Conservation (phyloP, 1,284 basidiomycete species). For the Puccinia novopanici region DNA sequence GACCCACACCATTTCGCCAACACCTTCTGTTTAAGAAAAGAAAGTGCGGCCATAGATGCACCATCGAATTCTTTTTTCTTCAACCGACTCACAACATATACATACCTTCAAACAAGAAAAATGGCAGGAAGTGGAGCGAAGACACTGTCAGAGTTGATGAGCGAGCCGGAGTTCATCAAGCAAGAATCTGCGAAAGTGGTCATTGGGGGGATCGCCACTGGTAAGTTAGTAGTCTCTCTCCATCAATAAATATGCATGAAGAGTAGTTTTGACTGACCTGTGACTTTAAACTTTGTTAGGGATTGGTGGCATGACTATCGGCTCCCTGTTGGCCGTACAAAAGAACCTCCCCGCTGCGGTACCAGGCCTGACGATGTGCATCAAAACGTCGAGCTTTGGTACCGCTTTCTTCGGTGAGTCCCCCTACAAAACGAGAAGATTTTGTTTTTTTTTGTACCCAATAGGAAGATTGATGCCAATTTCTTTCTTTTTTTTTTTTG, state of each 20-base stretch:
- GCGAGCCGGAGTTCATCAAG: background rate
- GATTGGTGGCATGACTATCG: constrained; percentile 20
- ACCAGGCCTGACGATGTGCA: constrained; percentile 25
- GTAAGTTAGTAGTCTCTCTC: too few species aligned
- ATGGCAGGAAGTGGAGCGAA: background rate
- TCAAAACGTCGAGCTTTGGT: constrained; percentile 18
- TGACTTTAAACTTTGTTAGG: background rate
- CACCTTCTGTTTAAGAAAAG: too few species aligned
- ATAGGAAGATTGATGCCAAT: background rate
- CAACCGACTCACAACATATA: too few species aligned
- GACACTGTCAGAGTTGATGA: background rate
- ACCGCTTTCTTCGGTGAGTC: constrained; percentile 34
- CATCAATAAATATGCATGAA: background rate
- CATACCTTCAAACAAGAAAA: too few species aligned
- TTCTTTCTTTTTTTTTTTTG: background rate
- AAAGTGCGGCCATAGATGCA: too few species aligned
- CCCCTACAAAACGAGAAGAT: background rate
- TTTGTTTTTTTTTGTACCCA: background rate
- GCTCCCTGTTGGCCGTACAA: constrained; percentile 25
- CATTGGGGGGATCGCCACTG: constrained; percentile 23
- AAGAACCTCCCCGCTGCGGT: constrained; percentile 5
- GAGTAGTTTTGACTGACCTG: background rate
- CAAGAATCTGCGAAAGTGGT: constrained; percentile 26
- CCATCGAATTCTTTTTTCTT: too few species aligned
- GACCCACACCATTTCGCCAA: too few species aligned